Evolutionary conservation across 2,329 filamentous ascomycete genomes (phyloP).

Genomic region (Diaporthe australafricana): DNA sequence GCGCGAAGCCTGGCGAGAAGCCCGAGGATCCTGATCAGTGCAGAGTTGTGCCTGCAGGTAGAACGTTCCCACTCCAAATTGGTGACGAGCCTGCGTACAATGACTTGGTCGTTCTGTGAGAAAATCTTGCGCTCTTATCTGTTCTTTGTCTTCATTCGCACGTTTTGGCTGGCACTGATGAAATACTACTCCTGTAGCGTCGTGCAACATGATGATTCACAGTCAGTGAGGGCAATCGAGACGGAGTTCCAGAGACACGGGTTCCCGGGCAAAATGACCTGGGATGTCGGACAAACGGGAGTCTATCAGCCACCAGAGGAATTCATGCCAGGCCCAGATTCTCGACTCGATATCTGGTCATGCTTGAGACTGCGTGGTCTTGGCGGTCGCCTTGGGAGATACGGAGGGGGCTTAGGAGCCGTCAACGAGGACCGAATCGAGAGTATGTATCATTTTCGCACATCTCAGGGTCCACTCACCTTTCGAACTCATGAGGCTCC

Average conservation of each 20-base stretch:
- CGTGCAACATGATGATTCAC: not conserved
- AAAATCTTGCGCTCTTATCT: too few species aligned
- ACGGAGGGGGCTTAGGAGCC: not conserved
- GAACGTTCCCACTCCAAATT: not conserved
- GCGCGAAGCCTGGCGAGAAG: too few species aligned
- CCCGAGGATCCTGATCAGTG: too few species aligned
- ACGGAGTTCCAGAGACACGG: not conserved
- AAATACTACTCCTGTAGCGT: not conserved
- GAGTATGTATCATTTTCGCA: not conserved
- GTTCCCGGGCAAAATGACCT: not conserved
- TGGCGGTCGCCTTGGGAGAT: not conserved
- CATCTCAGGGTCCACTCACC: too few species aligned
- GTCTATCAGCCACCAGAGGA: conserved; percentile 3
- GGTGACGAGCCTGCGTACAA: not conserved
- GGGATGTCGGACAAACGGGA: not conserved
- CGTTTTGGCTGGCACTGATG: too few species aligned
- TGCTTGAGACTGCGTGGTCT: not conserved
- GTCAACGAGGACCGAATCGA: not conserved
- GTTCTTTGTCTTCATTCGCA: not conserved
- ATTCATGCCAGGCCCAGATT: not conserved
- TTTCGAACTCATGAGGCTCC: too few species aligned
- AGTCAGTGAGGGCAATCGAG: not conserved
- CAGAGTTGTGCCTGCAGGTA: not conserved
- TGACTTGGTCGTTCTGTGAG: not conserved
- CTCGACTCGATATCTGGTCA: not conserved